Percentiles rank a stretch among this genome's conserved stretches.
Evolutionary conservation across 768 basidiomycete genomes (phyloP).

Genomic region (Coprinellus micaceus): DNA sequence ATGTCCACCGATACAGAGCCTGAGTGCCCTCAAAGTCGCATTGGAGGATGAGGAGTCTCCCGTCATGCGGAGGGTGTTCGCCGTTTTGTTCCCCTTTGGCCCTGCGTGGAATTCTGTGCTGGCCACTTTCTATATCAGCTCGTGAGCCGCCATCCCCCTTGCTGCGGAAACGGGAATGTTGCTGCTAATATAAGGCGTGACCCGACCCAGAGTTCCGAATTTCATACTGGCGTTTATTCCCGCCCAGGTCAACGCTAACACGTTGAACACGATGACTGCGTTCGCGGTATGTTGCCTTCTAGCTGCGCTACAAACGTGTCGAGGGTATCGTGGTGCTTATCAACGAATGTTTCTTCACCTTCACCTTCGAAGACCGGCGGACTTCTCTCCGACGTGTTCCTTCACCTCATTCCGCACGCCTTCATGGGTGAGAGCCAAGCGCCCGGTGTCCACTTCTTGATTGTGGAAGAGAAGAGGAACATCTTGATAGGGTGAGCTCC

Average conservation of each 20-base stretch:
- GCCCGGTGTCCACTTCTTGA: conserved; percentile 66
- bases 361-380: conserved; percentile 65
- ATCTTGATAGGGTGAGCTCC: conserved; percentile 75
- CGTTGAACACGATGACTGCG: conserved; percentile 91
- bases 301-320: background rate
- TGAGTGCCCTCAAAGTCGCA: conserved; percentile 57
- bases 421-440: conserved; percentile 88
- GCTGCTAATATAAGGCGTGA: background rate
- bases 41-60: conserved; percentile 67
- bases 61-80: conserved; percentile 75
- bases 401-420: conserved; percentile 87
- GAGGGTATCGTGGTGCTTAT: background rate
- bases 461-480: conserved; percentile 89
- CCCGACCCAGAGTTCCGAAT: conserved; percentile 70
- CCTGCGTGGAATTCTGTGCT: conserved; percentile 88
- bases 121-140: conserved; percentile 95
- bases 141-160: conserved; percentile 50
- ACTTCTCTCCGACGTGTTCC: conserved; percentile 86
- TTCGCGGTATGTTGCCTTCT: conserved; percentile 62
- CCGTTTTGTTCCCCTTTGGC: conserved; percentile 83
- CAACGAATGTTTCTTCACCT: conserved; percentile 9
- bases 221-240: conserved; percentile 94
- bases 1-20: conserved; percentile 37
- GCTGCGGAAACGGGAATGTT: background rate
- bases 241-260: conserved; percentile 77